Conservation (phyloP, 345 rosid genomes). For the Bruguiera gymnorhiza region DNA sequence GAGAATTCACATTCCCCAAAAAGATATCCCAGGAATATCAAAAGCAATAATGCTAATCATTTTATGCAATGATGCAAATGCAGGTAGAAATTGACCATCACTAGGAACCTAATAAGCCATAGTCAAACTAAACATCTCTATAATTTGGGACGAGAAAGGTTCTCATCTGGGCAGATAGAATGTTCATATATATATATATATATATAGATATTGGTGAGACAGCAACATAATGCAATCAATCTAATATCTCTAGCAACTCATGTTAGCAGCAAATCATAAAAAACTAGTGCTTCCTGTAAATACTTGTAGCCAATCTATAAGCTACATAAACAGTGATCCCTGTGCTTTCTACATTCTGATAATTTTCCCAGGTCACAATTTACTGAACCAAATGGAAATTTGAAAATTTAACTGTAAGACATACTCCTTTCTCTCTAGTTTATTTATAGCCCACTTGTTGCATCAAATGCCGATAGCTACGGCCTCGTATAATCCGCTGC, state of each 20-base stretch:
- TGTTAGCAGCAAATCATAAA: background rate
- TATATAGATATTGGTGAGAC: background rate
- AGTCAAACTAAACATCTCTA: background rate
- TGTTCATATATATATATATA: background rate
- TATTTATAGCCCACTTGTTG: slow-evolving; percentile 49
- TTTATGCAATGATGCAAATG: background rate
- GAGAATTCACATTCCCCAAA: slow-evolving; percentile 10
- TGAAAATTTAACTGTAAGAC: background rate
- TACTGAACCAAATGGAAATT: background rate
- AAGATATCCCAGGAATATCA: slow-evolving; percentile 22
- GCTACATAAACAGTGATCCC: no score
- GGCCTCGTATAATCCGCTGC: slow-evolving; percentile 77
- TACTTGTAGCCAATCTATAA: no score
- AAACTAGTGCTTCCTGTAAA: slow-evolving; percentile 7
- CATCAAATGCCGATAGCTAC: slow-evolving; percentile 92
- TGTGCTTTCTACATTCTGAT: no score
- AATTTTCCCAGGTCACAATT: background rate
- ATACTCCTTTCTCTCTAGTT: slow-evolving; percentile 20
- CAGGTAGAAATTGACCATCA: no score
- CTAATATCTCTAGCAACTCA: slow-evolving; percentile 6
- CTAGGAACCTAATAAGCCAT: no score
- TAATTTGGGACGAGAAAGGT: background rate
- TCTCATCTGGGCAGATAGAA: background rate
- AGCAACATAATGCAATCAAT: background rate
- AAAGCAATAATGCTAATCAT: background rate